Conservation (phyloP, 2,329 filamentous ascomycete genomes). For the Neoarthrinium moseri region DNA sequence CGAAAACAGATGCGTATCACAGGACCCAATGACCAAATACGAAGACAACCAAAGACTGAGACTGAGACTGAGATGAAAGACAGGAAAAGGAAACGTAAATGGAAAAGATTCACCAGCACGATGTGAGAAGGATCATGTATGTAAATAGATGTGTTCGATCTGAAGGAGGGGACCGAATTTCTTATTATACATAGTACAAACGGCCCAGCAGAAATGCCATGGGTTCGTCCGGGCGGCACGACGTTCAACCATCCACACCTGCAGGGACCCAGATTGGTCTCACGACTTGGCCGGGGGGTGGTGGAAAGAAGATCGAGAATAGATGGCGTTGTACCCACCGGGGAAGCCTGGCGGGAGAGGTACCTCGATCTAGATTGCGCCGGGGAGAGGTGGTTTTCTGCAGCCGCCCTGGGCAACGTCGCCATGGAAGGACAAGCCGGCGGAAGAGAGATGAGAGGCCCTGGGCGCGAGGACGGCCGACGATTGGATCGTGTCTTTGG, state of each 20-base stretch:
- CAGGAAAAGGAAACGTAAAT: conserved; percentile 21
- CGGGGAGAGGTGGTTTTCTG: not conserved
- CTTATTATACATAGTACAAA: conserved; percentile 13
- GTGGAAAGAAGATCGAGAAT: not conserved
- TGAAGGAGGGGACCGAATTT: conserved; percentile 15
- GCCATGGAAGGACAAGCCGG: conserved; percentile 6
- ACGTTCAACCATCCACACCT: conserved; percentile 6
- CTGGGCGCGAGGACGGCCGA: not conserved
- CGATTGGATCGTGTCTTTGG: conserved; percentile 9
- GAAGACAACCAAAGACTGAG: conserved; percentile 8
- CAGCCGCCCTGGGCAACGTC: conserved; percentile 13
- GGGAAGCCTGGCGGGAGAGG: not conserved
- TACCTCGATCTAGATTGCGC: not conserved
- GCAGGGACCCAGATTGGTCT: conserved; percentile 18
- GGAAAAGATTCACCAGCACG: conserved; percentile 21
- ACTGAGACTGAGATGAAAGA: conserved; percentile 18
- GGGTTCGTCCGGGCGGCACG: conserved; percentile 2
- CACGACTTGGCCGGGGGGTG: not conserved
- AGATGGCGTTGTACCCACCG: conserved; percentile 7
- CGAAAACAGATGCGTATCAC: conserved; percentile 17
- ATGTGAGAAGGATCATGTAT: conserved; percentile 18
- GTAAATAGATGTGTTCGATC: conserved; percentile 18
- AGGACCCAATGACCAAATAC: conserved; percentile 15
- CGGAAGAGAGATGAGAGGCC: conserved; percentile 2
- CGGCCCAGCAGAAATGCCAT: not conserved